These are phyloP conservation scores for Plectosphaerella cucumerina DNA, from an alignment of 2,329 filamentous ascomycete genomes.

Conservation along the genomic window DNA sequence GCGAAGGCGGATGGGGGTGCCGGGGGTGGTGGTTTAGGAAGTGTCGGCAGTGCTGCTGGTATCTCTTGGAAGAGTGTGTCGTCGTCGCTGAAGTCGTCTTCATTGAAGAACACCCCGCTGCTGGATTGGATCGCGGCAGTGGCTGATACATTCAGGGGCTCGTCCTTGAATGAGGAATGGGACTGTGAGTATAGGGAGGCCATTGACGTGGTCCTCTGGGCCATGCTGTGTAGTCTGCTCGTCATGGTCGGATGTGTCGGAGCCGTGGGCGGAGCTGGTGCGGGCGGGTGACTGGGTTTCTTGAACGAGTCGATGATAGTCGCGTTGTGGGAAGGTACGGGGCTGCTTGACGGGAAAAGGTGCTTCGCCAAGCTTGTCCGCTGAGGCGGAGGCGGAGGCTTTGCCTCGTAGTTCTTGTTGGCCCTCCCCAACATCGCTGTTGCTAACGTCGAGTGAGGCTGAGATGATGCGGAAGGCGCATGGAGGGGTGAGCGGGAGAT, in stretches of 20 bases:
- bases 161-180: constrained; percentile 46
- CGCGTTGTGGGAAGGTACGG: constrained; percentile 33
- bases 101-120: constrained; percentile 57
- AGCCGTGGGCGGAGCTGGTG: constrained; percentile 15
- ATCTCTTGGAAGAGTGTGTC: constrained; percentile 62
- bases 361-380: constrained; percentile 41
- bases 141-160: constrained; percentile 16
- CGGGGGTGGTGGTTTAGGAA: constrained; percentile 17
- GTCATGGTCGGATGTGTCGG: constrained; percentile 3
- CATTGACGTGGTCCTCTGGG: constrained; percentile 23
- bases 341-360: constrained; percentile 55
- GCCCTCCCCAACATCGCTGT: constrained; percentile 31
- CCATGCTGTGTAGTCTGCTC: constrained; percentile 1
- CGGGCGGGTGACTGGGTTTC: constrained; percentile 29
- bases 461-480: background rate
- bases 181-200: constrained; percentile 39
- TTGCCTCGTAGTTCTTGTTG: constrained; percentile 33
- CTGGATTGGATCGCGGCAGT: constrained; percentile 17
- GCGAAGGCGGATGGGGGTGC: constrained; percentile 15
- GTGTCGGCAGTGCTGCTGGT: constrained; percentile 44
- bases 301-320: constrained; percentile 49
- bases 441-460: constrained; percentile 1
- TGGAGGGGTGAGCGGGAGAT: background rate
- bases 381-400: constrained; percentile 24
- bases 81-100: constrained; percentile 86